Conservation (phyloP, 2,329 filamentous ascomycete species). For the Trichophyton equinum region DNA sequence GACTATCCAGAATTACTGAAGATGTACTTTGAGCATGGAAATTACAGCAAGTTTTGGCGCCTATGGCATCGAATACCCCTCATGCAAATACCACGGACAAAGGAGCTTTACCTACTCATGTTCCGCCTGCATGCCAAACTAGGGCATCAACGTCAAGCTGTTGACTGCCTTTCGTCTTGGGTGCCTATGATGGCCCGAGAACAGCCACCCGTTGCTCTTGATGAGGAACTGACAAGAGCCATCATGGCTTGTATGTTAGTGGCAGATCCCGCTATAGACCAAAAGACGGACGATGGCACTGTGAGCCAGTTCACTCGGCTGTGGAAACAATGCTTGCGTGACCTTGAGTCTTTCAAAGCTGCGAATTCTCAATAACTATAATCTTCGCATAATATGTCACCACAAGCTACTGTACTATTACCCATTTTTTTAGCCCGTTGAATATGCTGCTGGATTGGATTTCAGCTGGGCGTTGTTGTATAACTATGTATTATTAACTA, state of each 20-base stretch:
- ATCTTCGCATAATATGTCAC: background rate
- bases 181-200: constrained; percentile 50
- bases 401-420: background rate
- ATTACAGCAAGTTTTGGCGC: constrained; percentile 50
- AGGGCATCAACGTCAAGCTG: constrained; percentile 32
- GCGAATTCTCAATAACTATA: background rate
- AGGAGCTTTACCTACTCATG: constrained; percentile 44
- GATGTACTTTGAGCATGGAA: constrained; percentile 27
- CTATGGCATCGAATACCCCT: constrained; percentile 46
- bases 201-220: constrained; percentile 36
- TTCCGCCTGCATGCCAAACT: constrained; percentile 40
- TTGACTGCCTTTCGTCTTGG: constrained; percentile 40
- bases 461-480: background rate
- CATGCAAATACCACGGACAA: constrained; percentile 37
- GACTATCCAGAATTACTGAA: constrained; percentile 23
- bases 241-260: constrained; percentile 45
- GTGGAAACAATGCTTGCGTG: constrained; percentile 10
- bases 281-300: constrained; percentile 14
- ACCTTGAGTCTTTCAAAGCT: background rate
- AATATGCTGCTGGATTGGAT: background rate
- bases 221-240: constrained; percentile 34
- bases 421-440: background rate
- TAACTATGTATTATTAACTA: background rate
- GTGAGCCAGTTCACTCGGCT: constrained; percentile 8
- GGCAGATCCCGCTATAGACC: constrained; percentile 41